Evolutionary conservation across 257 asterid species (phyloP).

Genomic region (Jacaranda copaia): DNA sequence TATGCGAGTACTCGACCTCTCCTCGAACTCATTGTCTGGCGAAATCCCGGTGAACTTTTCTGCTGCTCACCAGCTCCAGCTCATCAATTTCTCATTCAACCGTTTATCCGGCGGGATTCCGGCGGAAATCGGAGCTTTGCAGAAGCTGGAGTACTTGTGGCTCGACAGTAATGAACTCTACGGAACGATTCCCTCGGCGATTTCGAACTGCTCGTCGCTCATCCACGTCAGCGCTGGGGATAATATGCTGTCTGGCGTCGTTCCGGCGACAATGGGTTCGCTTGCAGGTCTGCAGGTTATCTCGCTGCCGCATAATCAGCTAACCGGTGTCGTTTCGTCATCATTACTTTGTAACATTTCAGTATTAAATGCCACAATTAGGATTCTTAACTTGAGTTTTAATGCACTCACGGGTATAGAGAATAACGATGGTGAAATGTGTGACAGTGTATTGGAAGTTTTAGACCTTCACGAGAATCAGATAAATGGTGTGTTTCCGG

Average conservation of each 20-base stretch:
- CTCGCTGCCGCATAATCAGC: conserved; percentile 65
- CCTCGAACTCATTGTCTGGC: conserved; percentile 68
- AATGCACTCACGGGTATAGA: conserved; percentile 81
- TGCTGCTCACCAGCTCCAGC: conserved; percentile 55
- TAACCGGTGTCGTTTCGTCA: conserved; percentile 69
- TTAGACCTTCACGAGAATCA: conserved; percentile 80
- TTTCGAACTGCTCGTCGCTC: conserved; percentile 74
- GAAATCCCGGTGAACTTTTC: conserved; percentile 59
- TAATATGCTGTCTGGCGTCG: conserved; percentile 66
- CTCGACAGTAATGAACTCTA: conserved; percentile 62
- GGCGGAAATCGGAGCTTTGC: conserved; percentile 57
- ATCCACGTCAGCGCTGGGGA: conserved; percentile 71
- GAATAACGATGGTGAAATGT: conserved; percentile 40
- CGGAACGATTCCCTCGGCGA: conserved; percentile 82
- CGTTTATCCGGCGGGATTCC: conserved; percentile 72
- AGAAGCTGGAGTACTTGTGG: conserved; percentile 60
- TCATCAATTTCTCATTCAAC: conserved; percentile 67
- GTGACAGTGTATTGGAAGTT: conserved; percentile 60
- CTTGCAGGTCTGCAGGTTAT: conserved; percentile 56
- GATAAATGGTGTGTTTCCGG: conserved; percentile 68
- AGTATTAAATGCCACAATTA: conserved; percentile 54
- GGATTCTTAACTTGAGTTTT: conserved; percentile 67
- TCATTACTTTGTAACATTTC: conserved; percentile 65
- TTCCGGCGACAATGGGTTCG: conserved; percentile 72
- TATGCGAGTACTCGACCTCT: conserved; percentile 64